Percentiles rank a stretch among this genome's conserved stretches.
These are phyloP conservation scores for Teratosphaeria pseudoeucalypti DNA, from an alignment of 2,329 filamentous ascomycete genomes.

Conservation along the genomic window DNA sequence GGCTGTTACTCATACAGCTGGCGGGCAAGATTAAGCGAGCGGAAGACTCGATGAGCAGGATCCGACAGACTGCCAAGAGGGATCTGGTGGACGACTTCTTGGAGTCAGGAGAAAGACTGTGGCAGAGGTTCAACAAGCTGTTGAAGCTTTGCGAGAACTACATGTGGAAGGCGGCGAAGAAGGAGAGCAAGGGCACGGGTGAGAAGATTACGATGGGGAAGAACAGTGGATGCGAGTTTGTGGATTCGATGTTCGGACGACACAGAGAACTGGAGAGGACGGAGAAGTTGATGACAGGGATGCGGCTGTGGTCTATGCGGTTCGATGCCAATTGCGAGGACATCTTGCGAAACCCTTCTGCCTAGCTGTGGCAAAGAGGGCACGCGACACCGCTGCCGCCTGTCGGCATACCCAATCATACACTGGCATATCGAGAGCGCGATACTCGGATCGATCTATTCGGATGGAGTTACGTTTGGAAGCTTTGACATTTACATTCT, in stretches of 20 bases:
- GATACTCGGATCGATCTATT: background rate
- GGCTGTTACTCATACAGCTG: constrained; percentile 88
- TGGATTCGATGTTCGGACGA: constrained; percentile 87
- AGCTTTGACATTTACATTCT: background rate
- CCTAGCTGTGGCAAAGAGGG: constrained; percentile 2
- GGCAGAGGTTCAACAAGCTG: constrained; percentile 71
- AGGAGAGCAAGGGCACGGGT: constrained; percentile 43
- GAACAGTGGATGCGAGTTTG: constrained; percentile 88
- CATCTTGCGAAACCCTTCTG: constrained; percentile 53
- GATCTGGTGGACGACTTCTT: constrained; percentile 87
- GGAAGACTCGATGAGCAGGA: constrained; percentile 63
- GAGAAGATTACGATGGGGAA: constrained; percentile 71
- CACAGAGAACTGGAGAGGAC: constrained; percentile 84
- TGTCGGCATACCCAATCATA: background rate
- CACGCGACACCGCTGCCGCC: background rate
- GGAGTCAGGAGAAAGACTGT: constrained; percentile 75
- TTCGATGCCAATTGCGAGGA: constrained; percentile 96
- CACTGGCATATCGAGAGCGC: background rate
- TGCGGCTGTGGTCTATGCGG: constrained; percentile 81
- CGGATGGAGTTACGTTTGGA: background rate
- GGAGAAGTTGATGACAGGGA: constrained; percentile 82
- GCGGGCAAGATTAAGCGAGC: constrained; percentile 88
- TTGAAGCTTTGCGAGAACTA: constrained; percentile 86
- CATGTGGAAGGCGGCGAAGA: constrained; percentile 85
- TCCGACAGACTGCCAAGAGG: constrained; percentile 61